Conservation (phyloP, 805 yeast species). For the Ogataea siamensis region DNA sequence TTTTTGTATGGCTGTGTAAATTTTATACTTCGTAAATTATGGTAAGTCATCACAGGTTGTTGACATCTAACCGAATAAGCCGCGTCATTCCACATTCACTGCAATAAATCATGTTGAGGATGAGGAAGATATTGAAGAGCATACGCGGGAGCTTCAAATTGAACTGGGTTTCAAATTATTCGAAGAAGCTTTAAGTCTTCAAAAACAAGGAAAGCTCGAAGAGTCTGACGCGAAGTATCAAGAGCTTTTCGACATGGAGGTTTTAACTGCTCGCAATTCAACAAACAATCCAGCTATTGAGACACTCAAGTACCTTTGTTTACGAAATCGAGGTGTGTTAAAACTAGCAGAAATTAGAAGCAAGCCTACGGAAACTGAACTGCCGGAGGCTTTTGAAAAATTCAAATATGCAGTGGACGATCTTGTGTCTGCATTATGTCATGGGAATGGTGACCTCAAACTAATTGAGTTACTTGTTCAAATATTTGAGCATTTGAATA, state of each 20-base stretch:
- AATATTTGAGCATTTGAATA: slow-evolving; percentile 49
- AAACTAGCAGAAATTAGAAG: slow-evolving; percentile 43
- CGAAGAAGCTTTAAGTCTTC: slow-evolving; percentile 64
- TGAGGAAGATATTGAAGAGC: slow-evolving; percentile 80
- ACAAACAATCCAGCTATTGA: slow-evolving; percentile 63
- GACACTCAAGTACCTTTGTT: slow-evolving; percentile 70
- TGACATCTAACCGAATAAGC: not conserved
- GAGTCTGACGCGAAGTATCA: slow-evolving; percentile 57
- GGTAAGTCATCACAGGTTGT: slow-evolving; percentile 6
- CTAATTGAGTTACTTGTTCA: slow-evolving; percentile 50
- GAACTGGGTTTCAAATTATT: slow-evolving; percentile 81
- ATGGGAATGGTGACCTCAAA: slow-evolving; percentile 64
- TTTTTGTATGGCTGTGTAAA: slow-evolving; percentile 7
- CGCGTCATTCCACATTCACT: slow-evolving; percentile 58
- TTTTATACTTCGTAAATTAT: slow-evolving; percentile 3
- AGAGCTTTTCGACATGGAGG: slow-evolving; percentile 64
- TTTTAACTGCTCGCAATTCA: slow-evolving; percentile 45
- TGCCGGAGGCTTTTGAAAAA: slow-evolving; percentile 20
- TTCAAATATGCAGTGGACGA: slow-evolving; percentile 49
- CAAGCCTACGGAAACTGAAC: slow-evolving; percentile 29
- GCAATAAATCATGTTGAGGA: slow-evolving; percentile 81
- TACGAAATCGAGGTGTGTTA: slow-evolving; percentile 79
- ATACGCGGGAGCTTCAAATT: slow-evolving; percentile 84
- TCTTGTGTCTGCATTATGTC: slow-evolving; percentile 59
- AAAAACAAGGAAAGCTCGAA: slow-evolving; percentile 47